Conservation (phyloP, 176 grass and related monocot species). For the Eleusine coracana region DNA sequence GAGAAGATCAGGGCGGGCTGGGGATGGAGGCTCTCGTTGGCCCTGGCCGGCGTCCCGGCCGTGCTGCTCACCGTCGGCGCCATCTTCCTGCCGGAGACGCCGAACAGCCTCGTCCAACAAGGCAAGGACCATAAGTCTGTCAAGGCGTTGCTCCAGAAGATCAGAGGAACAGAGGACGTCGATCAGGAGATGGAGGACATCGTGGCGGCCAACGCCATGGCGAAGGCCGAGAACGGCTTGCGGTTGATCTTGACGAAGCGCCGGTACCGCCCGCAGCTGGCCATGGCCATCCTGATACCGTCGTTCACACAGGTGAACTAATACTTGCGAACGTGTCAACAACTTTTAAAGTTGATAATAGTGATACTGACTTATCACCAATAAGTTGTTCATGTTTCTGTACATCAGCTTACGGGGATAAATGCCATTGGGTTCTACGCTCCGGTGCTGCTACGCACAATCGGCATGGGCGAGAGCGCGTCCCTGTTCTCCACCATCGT, state of each 20-base stretch:
- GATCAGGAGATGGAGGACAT: slow-evolving; percentile 55
- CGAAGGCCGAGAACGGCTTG: background rate
- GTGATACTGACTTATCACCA: background rate
- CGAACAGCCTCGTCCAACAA: slow-evolving; percentile 55
- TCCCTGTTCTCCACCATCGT: slow-evolving; percentile 44
- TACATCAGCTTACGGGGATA: slow-evolving; percentile 40
- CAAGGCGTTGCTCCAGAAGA: slow-evolving; percentile 39
- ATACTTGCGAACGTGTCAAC: background rate
- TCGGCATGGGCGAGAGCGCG: slow-evolving; percentile 57
- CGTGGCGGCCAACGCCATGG: background rate
- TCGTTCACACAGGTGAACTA: slow-evolving; percentile 48
- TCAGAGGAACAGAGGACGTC: slow-evolving; percentile 41
- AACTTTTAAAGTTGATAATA: background rate
- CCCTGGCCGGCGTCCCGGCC: slow-evolving; percentile 48
- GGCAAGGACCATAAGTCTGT: slow-evolving; percentile 22
- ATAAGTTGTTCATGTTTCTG: background rate
- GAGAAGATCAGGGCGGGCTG: slow-evolving; percentile 51
- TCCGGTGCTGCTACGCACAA: slow-evolving; percentile 45
- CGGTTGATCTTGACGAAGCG: slow-evolving; percentile 23
- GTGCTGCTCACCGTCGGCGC: slow-evolving; percentile 46
- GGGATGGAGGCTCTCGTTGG: slow-evolving; percentile 64
- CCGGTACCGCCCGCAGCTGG: slow-evolving; percentile 50
- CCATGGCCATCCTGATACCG: slow-evolving; percentile 42
- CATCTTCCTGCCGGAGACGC: slow-evolving; percentile 59
- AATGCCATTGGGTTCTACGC: slow-evolving; percentile 58